Evolutionary conservation across 2,329 filamentous ascomycete genomes (phyloP).

Genomic region (Blastomyces emzantsi): DNA sequence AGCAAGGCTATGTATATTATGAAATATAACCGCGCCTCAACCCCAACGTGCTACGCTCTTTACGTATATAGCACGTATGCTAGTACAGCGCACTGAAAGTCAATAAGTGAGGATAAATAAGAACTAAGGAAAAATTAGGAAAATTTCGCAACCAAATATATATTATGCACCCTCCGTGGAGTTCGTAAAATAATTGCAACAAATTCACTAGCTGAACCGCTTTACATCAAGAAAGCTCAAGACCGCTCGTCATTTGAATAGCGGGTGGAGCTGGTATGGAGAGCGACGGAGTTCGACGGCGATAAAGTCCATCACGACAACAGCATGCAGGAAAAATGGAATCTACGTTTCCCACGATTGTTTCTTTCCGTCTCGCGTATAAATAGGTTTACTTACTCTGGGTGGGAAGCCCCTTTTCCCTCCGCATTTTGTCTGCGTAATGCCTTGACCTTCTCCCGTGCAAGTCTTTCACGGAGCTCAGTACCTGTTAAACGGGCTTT

Average conservation of each 20-base stretch:
- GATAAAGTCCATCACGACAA: background rate
- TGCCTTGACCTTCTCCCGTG: conserved; percentile 31
- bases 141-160: background rate
- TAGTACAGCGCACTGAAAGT: background rate
- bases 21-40: background rate
- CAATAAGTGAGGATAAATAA: no score
- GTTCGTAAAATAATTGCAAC: background rate
- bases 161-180: background rate
- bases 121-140: background rate
- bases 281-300: background rate
- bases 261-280: background rate
- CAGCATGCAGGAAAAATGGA: background rate
- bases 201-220: background rate
- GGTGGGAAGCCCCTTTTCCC: conserved; percentile 16
- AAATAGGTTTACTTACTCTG: conserved; percentile 15
- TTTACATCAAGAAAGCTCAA: background rate
- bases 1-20: background rate
- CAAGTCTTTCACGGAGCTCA: conserved; percentile 31
- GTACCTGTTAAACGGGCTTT: conserved; percentile 23
- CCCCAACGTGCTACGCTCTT: background rate
- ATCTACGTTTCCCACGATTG: background rate
- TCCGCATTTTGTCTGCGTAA: conserved; percentile 24
- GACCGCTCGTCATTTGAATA: background rate
- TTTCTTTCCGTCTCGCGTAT: conserved; percentile 7
- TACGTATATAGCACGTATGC: background rate